Base-by-base conservation (phyloP, 495 filamentous ascomycete genomes). In the Astrocystis sublimbata region DNA sequence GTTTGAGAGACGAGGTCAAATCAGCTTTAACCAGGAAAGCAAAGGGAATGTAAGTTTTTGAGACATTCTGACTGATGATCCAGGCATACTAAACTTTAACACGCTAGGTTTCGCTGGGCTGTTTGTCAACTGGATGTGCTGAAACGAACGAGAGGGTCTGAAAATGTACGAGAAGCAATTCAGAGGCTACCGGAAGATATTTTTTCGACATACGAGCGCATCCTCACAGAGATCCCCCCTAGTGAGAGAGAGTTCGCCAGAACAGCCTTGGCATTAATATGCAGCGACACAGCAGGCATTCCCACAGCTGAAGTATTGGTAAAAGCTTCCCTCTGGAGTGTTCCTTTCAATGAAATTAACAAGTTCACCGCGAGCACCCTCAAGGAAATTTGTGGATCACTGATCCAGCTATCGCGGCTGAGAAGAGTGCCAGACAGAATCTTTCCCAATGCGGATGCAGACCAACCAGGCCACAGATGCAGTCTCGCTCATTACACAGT, bases 31-130 rank as follows among this genome's bases (percentile, higher is more conserved):
- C 72, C 1, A 49, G 58, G 0, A 68, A 69, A 43, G 77, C 76
- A 8, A 66, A 76, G 62, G 76, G 77, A 21, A 80, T 80, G 74
- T 75, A 57, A 66, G 74, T 70, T 13, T 26, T 17, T n/a, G 19
- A n/a, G 21, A 46, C 17, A 3, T n/a, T 23, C 9, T 33, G n/a
- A n/a, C n/a, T 40, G 6, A 36, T 28, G n/a, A 40, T 50, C 9
- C 43, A 13, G 19, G 6, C 33, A 36, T 60, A 41, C 50, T n/a
- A 31, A 38, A 9, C 50, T 40, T 19, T 60, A 46, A 23, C 8
- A 15, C 8, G n/a, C 7, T 60, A 76, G 74, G 77, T 81, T 81
- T 54, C 76, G 77, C 17, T 82, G 76, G 79, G 74, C 71, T 4
- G 71, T 74, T 6, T 79, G 77, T 62, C 77, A 81, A 60, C 63